phyloP scores from a whole-genome alignment of 1,139 yeast species.

The Kodamaea ohmeri region DNA sequence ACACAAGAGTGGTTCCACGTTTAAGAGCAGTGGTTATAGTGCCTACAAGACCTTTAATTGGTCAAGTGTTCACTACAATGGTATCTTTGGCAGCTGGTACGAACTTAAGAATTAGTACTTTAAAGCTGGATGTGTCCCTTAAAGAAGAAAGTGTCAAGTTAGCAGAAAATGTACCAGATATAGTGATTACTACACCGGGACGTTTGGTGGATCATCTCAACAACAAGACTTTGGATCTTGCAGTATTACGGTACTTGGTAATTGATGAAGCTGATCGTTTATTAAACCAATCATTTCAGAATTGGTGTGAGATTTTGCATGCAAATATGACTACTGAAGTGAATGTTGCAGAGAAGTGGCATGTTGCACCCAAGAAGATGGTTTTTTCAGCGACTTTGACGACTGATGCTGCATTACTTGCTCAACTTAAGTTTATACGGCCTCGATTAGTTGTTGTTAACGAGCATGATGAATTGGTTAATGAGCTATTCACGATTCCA shows the following conservation, averaged over 20 bases:
- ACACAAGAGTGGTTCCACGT: conserved; percentile 64
- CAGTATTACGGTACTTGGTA: conserved; percentile 63
- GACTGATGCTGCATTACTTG: conserved; percentile 84
- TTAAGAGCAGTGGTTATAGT: conserved; percentile 76
- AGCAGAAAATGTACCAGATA: conserved; percentile 58
- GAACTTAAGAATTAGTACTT: conserved; percentile 55
- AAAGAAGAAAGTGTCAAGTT: conserved; percentile 61
- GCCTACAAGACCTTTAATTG: conserved; percentile 86
- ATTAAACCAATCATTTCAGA: conserved; percentile 86
- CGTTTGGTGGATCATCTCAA: conserved; percentile 84
- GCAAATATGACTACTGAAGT: conserved; percentile 37
- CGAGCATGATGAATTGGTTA: conserved; percentile 46
- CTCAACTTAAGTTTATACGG: conserved; percentile 61
- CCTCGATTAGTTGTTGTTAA: conserved; percentile 77
- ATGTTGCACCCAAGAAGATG: conserved; percentile 49
- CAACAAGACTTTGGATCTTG: conserved; percentile 37
- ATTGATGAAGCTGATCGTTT: conserved; percentile 95
- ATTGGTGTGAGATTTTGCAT: conserved; percentile 80
- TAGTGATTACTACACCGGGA: conserved; percentile 87
- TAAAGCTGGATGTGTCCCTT: conserved; percentile 59
- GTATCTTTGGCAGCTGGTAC: conserved; percentile 60
- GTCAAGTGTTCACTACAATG: conserved; percentile 73
- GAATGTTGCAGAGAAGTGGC: conserved; percentile 28
- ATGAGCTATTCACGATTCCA: conserved; percentile 58
- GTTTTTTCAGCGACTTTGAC: conserved; percentile 93